phyloP scores from a whole-genome alignment of 2,329 filamentous ascomycete species.

The Pestalotiopsis sp. region DNA sequence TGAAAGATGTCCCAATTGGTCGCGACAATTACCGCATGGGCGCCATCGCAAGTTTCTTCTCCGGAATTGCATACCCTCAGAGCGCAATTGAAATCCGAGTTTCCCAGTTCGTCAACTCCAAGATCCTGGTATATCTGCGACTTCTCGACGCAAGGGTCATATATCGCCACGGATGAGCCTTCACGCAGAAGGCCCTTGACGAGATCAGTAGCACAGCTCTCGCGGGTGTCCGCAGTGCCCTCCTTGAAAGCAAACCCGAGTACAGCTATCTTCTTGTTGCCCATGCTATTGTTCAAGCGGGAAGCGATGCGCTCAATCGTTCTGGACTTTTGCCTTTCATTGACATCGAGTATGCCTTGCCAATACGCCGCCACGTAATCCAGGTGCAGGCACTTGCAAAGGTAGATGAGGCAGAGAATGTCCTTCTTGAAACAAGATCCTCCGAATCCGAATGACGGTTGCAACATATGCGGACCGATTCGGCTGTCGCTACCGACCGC shows the following conservation, averaged over 20 bases:
- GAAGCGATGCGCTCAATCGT: background rate
- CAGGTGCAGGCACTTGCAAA: background rate
- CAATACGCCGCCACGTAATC: slow-evolving; percentile 2
- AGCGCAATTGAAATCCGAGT: background rate
- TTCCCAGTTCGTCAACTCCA: background rate
- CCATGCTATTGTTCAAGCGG: background rate
- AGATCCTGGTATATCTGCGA: background rate
- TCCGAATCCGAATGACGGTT: background rate
- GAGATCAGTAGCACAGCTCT: background rate
- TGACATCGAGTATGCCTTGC: background rate
- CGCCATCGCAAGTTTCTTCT: background rate
- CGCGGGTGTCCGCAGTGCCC: background rate
- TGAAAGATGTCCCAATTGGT: slow-evolving; percentile 4
- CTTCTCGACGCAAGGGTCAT: background rate
- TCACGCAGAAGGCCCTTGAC: background rate
- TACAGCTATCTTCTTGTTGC: background rate
- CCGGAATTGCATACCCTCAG: background rate
- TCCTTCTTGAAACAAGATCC: slow-evolving; percentile 11
- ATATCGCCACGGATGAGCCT: background rate
- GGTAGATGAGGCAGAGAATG: background rate
- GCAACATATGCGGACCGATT: background rate
- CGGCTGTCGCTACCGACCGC: background rate
- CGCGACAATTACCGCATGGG: background rate
- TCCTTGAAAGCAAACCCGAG: slow-evolving; percentile 7
- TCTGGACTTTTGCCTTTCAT: background rate